phyloP scores from a whole-genome alignment of 768 basidiomycete genomes.

The Xanthoconium purpureum region DNA sequence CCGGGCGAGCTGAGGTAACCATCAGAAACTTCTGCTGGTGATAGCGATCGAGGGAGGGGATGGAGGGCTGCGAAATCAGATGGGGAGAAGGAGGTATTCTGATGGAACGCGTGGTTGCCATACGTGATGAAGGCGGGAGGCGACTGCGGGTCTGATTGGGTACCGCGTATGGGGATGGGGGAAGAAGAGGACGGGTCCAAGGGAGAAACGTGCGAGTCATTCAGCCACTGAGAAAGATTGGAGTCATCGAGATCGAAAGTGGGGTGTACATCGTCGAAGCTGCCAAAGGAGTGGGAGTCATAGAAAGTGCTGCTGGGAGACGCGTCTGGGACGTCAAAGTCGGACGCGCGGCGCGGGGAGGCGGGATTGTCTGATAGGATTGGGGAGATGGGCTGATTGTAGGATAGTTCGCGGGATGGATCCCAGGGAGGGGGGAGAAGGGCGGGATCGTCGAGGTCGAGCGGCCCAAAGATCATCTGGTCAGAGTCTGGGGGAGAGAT shows the following conservation, averaged over 20 bases:
- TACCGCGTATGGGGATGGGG: constrained; percentile 61
- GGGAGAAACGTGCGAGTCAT: constrained; percentile 49
- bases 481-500: constrained; percentile 29
- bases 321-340: constrained; percentile 42
- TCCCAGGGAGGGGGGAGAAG: constrained; percentile 32
- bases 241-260: constrained; percentile 41
- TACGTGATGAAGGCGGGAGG: constrained; percentile 51
- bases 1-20: constrained; percentile 40
- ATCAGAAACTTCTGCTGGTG: constrained; percentile 53
- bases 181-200: constrained; percentile 43
- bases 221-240: constrained; percentile 57
- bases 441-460: constrained; percentile 32
- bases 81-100: constrained; percentile 56
- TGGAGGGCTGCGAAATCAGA: constrained; percentile 58
- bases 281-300: constrained; percentile 30
- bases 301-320: constrained; percentile 37
- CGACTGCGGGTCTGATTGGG: constrained; percentile 40
- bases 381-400: constrained; percentile 41
- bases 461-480: constrained; percentile 35
- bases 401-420: constrained; percentile 32
- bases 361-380: constrained; percentile 36
- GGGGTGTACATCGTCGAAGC: constrained; percentile 33
- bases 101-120: constrained; percentile 45
- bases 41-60: constrained; percentile 59
- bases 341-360: constrained; percentile 39